Evolutionary conservation across 164 flowering plant species (phyloP).

Genomic region (Stephania japonica): DNA sequence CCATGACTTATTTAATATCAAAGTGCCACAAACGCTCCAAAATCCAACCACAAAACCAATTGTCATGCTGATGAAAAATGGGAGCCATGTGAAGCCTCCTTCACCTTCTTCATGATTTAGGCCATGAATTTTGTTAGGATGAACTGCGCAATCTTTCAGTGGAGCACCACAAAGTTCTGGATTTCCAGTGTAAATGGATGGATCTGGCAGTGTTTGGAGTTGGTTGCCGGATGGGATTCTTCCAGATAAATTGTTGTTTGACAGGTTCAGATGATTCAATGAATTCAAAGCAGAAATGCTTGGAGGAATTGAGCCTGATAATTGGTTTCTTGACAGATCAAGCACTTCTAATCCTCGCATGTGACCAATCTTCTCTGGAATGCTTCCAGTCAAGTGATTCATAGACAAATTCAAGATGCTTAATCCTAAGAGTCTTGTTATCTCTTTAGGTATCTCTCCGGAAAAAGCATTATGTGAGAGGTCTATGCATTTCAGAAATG

Average conservation of each 20-base stretch:
- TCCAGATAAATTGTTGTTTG: conserved; percentile 5
- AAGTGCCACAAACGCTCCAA: too few species aligned
- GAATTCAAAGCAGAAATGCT: not conserved
- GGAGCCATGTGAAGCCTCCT: not conserved
- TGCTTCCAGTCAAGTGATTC: conserved; percentile 1
- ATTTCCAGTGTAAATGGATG: conserved; percentile 9
- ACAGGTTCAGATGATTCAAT: not conserved
- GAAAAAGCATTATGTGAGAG: too few species aligned
- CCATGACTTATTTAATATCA: too few species aligned
- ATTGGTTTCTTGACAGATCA: conserved; percentile 2
- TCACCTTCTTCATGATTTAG: not conserved
- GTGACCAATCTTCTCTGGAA: conserved; percentile 6
- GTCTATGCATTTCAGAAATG: not conserved
- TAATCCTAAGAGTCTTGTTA: conserved; percentile 1
- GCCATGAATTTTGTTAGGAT: not conserved
- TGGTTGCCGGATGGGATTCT: conserved; percentile 4
- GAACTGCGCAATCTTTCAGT: not conserved
- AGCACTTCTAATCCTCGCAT: not conserved
- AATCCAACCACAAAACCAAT: too few species aligned
- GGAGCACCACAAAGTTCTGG: conserved; percentile 14
- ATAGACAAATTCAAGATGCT: not conserved
- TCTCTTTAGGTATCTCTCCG: conserved; percentile 1
- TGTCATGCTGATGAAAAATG: too few species aligned
- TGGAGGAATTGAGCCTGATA: conserved; percentile 2
- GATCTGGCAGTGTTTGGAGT: not conserved